Evolutionary conservation across 2,329 filamentous ascomycete species (phyloP).

Genomic region (Claviceps cyperi): DNA sequence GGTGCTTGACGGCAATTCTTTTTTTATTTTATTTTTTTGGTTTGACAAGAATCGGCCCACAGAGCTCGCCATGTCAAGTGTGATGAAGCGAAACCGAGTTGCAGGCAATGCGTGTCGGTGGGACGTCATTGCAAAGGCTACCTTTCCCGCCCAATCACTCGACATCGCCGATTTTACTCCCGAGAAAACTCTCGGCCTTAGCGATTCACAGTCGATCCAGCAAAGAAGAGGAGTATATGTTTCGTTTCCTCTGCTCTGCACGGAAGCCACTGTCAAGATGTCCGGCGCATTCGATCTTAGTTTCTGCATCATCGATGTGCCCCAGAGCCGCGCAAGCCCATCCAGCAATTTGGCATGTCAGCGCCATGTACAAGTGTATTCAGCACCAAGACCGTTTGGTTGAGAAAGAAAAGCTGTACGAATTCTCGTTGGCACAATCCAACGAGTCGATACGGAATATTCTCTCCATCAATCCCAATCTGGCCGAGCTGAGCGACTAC

Average conservation of each 20-base stretch:
- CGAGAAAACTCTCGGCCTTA: not conserved
- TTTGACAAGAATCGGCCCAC: not conserved
- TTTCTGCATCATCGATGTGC: conserved; percentile 4
- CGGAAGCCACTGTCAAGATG: conserved; percentile 1
- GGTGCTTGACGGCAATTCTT: not conserved
- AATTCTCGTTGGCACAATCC: conserved; percentile 7
- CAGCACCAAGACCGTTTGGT: conserved; percentile 9
- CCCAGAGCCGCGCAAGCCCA: conserved; percentile 2
- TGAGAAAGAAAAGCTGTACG: conserved; percentile 12
- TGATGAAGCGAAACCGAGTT: conserved; percentile 2
- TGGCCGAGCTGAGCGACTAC: not conserved
- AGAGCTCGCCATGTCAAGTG: conserved; percentile 4
- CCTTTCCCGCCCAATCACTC: not conserved
- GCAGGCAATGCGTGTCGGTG: not conserved
- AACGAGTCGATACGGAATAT: conserved; percentile 6
- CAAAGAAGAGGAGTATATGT: conserved; percentile 6
- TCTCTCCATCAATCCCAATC: conserved; percentile 1
- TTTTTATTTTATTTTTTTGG: not conserved
- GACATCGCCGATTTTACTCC: not conserved
- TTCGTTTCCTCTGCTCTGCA: conserved; percentile 7
- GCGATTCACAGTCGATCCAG: not conserved
- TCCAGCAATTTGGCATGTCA: conserved; percentile 6
- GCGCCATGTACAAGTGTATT: conserved; percentile 9
- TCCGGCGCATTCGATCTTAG: conserved; percentile 2
- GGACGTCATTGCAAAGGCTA: conserved; percentile 3